phyloP scores from a whole-genome alignment of 306 rosid species.

The Gleditsia sinensis region DNA sequence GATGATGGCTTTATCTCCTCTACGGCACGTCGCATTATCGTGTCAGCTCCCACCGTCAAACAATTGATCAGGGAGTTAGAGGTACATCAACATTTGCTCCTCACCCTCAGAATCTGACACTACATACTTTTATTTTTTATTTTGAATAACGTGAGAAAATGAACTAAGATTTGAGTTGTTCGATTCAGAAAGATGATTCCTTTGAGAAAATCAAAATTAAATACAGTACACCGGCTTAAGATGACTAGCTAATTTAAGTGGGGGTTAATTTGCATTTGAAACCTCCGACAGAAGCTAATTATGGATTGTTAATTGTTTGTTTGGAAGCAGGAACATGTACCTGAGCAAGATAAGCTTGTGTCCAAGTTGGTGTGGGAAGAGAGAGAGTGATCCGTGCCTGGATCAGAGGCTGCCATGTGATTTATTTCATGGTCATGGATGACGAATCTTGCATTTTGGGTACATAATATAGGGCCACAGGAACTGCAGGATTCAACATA shows the following conservation, averaged over 20 bases:
- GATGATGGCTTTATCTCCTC: conserved; percentile 84
- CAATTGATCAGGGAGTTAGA: conserved; percentile 64
- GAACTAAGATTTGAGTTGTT: background rate
- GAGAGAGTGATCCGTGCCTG: conserved; percentile 61
- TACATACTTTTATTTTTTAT: too few species aligned
- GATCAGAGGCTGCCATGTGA: conserved; percentile 74
- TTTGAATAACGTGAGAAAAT: background rate
- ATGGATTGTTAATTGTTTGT: background rate
- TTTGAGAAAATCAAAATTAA: background rate
- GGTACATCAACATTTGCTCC: conserved; percentile 36
- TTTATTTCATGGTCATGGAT: conserved; percentile 14
- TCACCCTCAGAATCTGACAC: background rate
- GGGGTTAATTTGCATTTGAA: background rate
- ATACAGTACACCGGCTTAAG: background rate
- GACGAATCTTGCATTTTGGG: conserved; percentile 37
- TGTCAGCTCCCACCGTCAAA: conserved; percentile 78
- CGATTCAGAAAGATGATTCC: background rate
- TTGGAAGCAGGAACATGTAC: conserved; percentile 63
- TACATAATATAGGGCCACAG: conserved; percentile 50
- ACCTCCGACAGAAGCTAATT: background rate
- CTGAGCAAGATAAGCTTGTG: conserved; percentile 76
- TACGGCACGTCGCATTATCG: conserved; percentile 73
- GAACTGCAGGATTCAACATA: conserved; percentile 42
- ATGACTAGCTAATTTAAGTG: background rate
- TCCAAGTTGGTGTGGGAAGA: conserved; percentile 95